A percentile compares a stretch with the other conserved stretches of the same genome.
phyloP scores from a whole-genome alignment of 257 asterid species.

The Forsythia suspensa region DNA sequence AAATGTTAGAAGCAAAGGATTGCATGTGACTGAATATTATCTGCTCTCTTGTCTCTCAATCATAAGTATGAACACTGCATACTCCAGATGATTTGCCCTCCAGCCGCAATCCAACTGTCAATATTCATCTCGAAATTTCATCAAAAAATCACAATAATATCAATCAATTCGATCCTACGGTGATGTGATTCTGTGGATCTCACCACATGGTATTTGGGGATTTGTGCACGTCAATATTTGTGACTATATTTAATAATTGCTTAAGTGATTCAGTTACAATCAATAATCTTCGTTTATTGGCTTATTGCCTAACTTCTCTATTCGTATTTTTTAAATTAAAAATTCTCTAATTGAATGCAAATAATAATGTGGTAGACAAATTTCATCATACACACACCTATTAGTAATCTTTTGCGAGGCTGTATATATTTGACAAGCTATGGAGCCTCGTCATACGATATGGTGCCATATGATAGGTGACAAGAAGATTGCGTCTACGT shows the following conservation, averaged over 20 bases:
- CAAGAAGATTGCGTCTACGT: constrained; percentile 17
- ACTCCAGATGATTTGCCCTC: background rate
- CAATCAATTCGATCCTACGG: background rate
- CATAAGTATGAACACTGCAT: background rate
- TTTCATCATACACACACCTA: background rate
- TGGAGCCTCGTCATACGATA: constrained; percentile 5
- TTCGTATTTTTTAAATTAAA: background rate
- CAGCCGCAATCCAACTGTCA: background rate
- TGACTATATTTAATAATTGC: background rate
- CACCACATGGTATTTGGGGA: background rate
- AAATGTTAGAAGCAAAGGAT: background rate
- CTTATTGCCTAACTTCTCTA: background rate
- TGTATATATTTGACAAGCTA: background rate
- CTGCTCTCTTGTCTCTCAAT: constrained; percentile 2
- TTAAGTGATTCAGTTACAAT: background rate
- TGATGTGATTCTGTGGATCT: background rate
- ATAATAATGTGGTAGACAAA: constrained; percentile 16
- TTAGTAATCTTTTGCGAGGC: background rate
- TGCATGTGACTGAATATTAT: constrained; percentile 22
- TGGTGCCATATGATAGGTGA: background rate
- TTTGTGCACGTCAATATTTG: background rate
- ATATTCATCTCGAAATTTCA: background rate
- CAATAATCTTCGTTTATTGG: background rate
- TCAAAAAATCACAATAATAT: background rate
- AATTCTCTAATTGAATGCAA: constrained; percentile 20